phyloP scores from a whole-genome alignment of 768 basidiomycete species.

The Multifurca ochricompacta region DNA sequence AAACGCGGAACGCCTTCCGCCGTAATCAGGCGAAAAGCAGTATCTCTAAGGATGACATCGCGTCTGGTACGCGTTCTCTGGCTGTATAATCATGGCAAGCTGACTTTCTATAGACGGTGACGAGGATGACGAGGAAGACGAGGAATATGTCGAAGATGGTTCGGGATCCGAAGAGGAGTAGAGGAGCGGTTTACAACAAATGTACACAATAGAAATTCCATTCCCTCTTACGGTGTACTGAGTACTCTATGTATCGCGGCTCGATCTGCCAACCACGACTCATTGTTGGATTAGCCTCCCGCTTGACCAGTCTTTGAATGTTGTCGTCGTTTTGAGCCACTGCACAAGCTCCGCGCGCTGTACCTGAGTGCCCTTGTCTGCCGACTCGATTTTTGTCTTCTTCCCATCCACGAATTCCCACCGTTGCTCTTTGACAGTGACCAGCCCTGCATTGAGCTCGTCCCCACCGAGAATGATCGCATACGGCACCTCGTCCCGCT shows the following conservation, averaged over 20 bases:
- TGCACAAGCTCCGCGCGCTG: conserved; percentile 29
- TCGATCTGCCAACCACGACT: conserved; percentile 13
- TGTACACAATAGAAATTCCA: conserved; percentile 16
- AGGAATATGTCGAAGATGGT: not conserved
- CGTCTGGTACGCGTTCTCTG: conserved; percentile 38
- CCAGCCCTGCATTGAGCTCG: conserved; percentile 77
- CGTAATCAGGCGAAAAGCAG: conserved; percentile 45
- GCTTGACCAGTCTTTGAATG: conserved; percentile 28
- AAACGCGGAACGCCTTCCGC: conserved; percentile 42
- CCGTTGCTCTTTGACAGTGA: conserved; percentile 86
- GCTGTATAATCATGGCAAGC: not conserved
- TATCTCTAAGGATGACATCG: conserved; percentile 55
- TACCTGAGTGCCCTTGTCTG: conserved; percentile 42
- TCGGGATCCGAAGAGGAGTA: conserved; percentile 27
- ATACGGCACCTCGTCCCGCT: conserved; percentile 88
- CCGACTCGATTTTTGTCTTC: conserved; percentile 49
- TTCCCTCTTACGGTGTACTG: not conserved
- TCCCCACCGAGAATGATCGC: conserved; percentile 85
- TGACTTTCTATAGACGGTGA: conserved; percentile 23
- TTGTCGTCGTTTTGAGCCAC: conserved; percentile 28
- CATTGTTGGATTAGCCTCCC: conserved; percentile 26
- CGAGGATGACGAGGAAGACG: conserved; percentile 24
- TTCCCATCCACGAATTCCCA: conserved; percentile 71
- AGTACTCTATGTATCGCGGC: conserved; percentile 6
- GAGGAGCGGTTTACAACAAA: not conserved